Conservation (phyloP, 352 stramenopile species). For the Phytophthora sp. region DNA sequence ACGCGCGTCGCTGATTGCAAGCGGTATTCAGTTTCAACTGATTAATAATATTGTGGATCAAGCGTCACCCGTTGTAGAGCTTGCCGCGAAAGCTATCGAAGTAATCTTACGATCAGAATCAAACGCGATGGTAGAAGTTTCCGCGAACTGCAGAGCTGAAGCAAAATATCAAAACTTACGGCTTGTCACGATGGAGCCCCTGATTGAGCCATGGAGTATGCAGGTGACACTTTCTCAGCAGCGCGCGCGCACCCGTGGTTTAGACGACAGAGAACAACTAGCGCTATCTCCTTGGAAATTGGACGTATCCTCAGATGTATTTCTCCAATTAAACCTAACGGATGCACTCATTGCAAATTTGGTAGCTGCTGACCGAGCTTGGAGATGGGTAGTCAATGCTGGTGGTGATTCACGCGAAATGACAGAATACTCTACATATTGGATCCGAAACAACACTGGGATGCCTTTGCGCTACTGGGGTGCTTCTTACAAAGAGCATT, state of each 20-base stretch:
- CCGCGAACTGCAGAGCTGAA: constrained; percentile 54
- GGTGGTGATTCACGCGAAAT: constrained; percentile 72
- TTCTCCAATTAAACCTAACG: constrained; percentile 81
- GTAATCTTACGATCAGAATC: constrained; percentile 38
- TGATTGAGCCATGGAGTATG: constrained; percentile 84
- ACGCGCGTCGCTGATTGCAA: constrained; percentile 38
- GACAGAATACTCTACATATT: constrained; percentile 86
- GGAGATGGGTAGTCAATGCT: constrained; percentile 79
- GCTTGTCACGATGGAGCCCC: constrained; percentile 78
- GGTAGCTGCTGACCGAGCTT: constrained; percentile 76
- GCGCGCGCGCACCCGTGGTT: constrained; percentile 3
- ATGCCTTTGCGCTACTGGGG: constrained; percentile 82
- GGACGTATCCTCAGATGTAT: constrained; percentile 63
- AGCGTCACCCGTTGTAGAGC: constrained; percentile 75
- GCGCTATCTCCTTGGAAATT: constrained; percentile 53
- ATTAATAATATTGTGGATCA: constrained; percentile 88
- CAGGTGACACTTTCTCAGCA: constrained; percentile 46
- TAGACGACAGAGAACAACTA: constrained; percentile 26
- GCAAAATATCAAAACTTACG: constrained; percentile 88
- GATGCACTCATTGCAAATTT: constrained; percentile 84
- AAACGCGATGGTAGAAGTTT: constrained; percentile 41
- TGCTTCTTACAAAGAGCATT: constrained; percentile 56
- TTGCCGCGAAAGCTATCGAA: constrained; percentile 54
- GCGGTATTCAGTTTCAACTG: constrained; percentile 64
- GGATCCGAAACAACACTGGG: constrained; percentile 88